Evolutionary conservation across 1,284 basidiomycete genomes (phyloP), one percentile per base, ranked within the genome.

Genomic region (Cryptococcus floricola): DNA sequence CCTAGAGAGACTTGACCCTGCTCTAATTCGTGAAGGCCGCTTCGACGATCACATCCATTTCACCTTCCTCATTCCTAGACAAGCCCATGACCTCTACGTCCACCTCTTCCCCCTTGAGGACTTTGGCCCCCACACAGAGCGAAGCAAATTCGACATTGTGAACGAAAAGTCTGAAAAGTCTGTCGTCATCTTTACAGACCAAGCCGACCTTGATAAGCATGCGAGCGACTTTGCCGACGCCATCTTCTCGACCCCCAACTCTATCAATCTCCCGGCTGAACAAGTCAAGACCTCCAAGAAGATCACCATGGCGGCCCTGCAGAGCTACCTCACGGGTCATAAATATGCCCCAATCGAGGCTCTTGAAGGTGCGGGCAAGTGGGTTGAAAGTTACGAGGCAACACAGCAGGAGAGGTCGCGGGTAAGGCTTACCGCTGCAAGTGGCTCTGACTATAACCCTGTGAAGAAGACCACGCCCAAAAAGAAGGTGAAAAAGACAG

Each of bases 221-320:
- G 66, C 66, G 5, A 50, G 49, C 38, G 23, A 43, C 8, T 68
- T 68, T 42, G 51, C 57, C 14, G 16, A 46, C 8, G 45, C 47
- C 4, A 41, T 67, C 19, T 60, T 67, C n/a, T 51, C 49, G 14
- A 39, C 48, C 5, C 4, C 41, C 2, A 3, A 45, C 19, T 16
- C 43, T 23, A 4, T 14, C 9, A 14, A 13, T 16, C 31, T 16
- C 19, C 3, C 9, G 8, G 19, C 54, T 12, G n/a, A 48, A 23
- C 12, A 18, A 18, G 43, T 48, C 25, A 18, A 47, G 13, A 5
- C n/a, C 1, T 9, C 19, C 5, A 16, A 16, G 5, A 44, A 46
- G n/a, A 80, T 92, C 50, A 89, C 88, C 65, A 89, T 91, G 60
- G 89, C 89, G 14, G 81, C 83, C 48, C 80, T 92, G 59, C 90